Base-by-base conservation (phyloP, 441 rosid genomes). In the Populus hybrid region DNA sequence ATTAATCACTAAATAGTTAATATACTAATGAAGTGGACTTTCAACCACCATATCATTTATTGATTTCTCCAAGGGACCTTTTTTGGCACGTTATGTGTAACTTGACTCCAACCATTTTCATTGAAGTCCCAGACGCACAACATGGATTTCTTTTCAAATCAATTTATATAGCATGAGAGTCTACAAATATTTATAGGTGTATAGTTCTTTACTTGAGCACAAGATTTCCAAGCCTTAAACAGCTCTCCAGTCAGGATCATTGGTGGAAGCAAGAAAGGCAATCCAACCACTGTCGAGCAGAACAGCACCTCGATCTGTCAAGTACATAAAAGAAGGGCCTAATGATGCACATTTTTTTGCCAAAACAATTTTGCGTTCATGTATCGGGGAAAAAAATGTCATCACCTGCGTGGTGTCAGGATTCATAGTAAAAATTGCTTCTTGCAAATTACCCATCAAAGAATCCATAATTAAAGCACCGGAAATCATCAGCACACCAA, bases 231-330 rank as follows among this genome's bases (percentile, higher is more conserved):
- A 68, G 98, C 98, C 84, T 10, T 86, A 73, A 90, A 90, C 78
- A 93, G 84, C 89, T 93, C 98, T 36, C 94, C 96, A 12, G 96
- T 91, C 67, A 93, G 82, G 80, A 93, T 82, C 98, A 90, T 93
- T 8, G 96, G 95, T 8, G 88, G 90, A 70, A 93, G 81, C 80
- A 93, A 82, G 79, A 93, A 82, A n/a, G 96, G 98, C 87, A 93
- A 83, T 66, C 96, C 98, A 18, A 91, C 92, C 3, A 91, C 85
- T 0, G 96, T 93, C 4, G 95, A 91, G 80, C 96, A 93, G 81
- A 93, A 90, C 76, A 93, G 65, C 92, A 93, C 91, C 83, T 91
- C 96, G 88, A 88, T 90, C 96, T 91, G 86, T 65, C 46, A 80
- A 61, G 69, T 46, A 74, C 32, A 30, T 30, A 30, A 50, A 66